Conservation (phyloP, 768 basidiomycete species). For the Leccinum subgranulosum region DNA sequence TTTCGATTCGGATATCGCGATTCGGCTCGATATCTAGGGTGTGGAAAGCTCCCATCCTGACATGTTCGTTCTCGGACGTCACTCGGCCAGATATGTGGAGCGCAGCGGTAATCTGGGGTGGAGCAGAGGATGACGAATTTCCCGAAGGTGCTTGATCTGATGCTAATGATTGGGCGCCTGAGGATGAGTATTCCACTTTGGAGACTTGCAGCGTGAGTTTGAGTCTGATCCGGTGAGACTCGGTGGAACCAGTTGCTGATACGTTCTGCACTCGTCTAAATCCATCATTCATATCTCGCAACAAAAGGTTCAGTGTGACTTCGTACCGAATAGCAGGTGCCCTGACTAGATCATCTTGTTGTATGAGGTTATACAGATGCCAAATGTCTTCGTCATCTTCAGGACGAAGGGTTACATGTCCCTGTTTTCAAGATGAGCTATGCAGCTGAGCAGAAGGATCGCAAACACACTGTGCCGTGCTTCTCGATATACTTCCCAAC, state of each 20-base stretch:
- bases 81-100: conserved; percentile 89
- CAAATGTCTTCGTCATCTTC: conserved; percentile 99
- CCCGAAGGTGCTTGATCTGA: conserved; percentile 36
- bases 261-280: conserved; percentile 81
- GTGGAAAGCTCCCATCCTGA: conserved; percentile 90
- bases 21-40: conserved; percentile 92
- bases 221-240: conserved; percentile 83
- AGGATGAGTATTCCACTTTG: conserved; percentile 78
- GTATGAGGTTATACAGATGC: conserved; percentile 98
- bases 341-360: conserved; percentile 81
- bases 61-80: conserved; percentile 80
- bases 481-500: conserved; percentile 82
- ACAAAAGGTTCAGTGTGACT: not conserved
- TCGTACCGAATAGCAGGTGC: conserved; percentile 79
- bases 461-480: conserved; percentile 61
- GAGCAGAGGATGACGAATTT: conserved; percentile 28
- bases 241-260: conserved; percentile 90
- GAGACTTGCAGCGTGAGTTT: conserved; percentile 82
- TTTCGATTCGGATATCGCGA: conserved; percentile 87
- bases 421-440: conserved; percentile 46
- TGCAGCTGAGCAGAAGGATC: not conserved
- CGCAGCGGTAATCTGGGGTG: conserved; percentile 45
- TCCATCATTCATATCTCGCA: conserved; percentile 8
- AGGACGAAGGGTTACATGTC: conserved; percentile 89
- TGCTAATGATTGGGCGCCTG: conserved; percentile 50